Conservation (phyloP, 768 basidiomycete species). For the Tulasnella sp. region DNA sequence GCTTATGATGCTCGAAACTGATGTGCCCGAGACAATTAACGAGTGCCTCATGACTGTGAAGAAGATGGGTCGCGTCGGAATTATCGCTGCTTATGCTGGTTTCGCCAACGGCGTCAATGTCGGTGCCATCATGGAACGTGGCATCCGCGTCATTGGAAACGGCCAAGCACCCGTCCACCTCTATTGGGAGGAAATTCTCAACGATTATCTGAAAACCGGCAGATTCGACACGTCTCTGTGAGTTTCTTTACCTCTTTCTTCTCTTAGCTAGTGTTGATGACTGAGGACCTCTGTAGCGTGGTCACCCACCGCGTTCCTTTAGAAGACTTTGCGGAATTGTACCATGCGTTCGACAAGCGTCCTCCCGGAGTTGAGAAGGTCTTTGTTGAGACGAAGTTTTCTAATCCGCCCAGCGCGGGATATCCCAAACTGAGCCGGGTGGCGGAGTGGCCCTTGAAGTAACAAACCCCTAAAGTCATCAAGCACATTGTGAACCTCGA, state of each 20-base stretch:
- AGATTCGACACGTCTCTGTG: conserved; percentile 65
- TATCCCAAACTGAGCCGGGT: conserved; percentile 55
- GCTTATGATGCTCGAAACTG: conserved; percentile 69
- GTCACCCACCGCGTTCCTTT: conserved; percentile 57
- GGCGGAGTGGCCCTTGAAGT: conserved; percentile 44
- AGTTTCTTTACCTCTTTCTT: conserved; percentile 30
- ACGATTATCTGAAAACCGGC: conserved; percentile 59
- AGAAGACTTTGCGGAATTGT: conserved; percentile 64
- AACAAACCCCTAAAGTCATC: no score
- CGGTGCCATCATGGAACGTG: conserved; percentile 76
- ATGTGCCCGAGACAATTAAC: conserved; percentile 62
- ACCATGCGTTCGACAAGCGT: conserved; percentile 60
- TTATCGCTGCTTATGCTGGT: conserved; percentile 67
- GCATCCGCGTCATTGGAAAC: conserved; percentile 65
- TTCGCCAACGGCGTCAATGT: conserved; percentile 66
- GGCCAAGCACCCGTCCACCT: conserved; percentile 69
- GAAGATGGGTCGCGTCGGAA: conserved; percentile 58
- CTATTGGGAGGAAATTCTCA: conserved; percentile 68
- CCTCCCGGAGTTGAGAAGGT: conserved; percentile 61
- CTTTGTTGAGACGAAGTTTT: conserved; percentile 66
- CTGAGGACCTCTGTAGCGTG: conserved; percentile 39
- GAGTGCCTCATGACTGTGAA: conserved; percentile 48
- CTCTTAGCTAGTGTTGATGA: neutral
- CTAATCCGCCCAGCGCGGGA: conserved; percentile 46
- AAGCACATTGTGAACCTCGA: neutral